phyloP scores from a whole-genome alignment of 768 basidiomycete genomes.

The Suillus discolor region DNA sequence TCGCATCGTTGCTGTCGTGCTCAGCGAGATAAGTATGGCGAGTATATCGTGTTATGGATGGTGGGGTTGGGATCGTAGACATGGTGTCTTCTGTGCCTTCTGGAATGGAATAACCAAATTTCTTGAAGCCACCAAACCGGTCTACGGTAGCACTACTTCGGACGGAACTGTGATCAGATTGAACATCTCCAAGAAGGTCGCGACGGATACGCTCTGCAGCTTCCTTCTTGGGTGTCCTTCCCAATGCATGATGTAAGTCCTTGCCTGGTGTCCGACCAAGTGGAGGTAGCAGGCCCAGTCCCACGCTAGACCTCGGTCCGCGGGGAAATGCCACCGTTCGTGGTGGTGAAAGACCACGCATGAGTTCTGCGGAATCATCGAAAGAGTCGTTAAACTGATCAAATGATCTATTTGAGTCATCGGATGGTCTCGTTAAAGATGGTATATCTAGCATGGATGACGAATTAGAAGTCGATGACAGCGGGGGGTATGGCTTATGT shows the following conservation, averaged over 20 bases:
- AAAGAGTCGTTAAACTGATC: slow-evolving; percentile 32
- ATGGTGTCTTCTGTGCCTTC: slow-evolving; percentile 54
- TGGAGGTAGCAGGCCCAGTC: slow-evolving; percentile 35
- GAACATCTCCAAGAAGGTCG: slow-evolving; percentile 61
- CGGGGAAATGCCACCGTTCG: slow-evolving; percentile 55
- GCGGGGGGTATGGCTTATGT: slow-evolving; percentile 26
- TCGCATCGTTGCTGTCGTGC: slow-evolving; percentile 49
- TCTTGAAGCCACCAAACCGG: slow-evolving; percentile 27
- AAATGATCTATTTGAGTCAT: slow-evolving; percentile 45
- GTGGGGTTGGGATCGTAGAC: slow-evolving; percentile 71
- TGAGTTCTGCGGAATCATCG: slow-evolving; percentile 42
- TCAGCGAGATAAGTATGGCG: slow-evolving; percentile 38
- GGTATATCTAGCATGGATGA: slow-evolving; percentile 49
- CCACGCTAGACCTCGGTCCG: slow-evolving; percentile 37
- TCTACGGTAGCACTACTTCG: slow-evolving; percentile 16
- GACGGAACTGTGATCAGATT: slow-evolving; percentile 34
- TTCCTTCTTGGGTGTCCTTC: slow-evolving; percentile 71
- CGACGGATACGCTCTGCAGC: slow-evolving; percentile 70
- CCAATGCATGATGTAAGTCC: slow-evolving; percentile 45
- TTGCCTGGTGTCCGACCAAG: slow-evolving; percentile 69
- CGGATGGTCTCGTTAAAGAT: slow-evolving; percentile 40
- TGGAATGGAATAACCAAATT: slow-evolving; percentile 26
- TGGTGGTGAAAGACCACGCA: slow-evolving; percentile 52
- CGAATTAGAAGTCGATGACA: slow-evolving; percentile 38
- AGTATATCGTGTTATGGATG: slow-evolving; percentile 71